These are phyloP conservation scores for Dissoconium aciculare DNA, from an alignment of 2,329 filamentous ascomycete genomes.

Conservation along the genomic window DNA sequence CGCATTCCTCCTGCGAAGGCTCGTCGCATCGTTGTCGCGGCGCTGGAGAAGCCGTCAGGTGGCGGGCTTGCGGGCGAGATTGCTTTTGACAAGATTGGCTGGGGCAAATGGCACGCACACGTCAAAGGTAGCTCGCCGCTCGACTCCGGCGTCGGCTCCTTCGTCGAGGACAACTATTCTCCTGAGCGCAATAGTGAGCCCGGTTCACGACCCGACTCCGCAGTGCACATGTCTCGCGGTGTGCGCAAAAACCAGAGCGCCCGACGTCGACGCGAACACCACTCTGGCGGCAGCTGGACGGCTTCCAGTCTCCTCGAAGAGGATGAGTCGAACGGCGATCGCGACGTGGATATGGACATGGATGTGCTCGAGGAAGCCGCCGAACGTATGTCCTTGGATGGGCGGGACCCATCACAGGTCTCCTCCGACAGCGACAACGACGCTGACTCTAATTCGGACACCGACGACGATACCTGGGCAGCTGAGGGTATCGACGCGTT, in stretches of 20 bases:
- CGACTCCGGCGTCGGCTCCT: slow-evolving; percentile 26
- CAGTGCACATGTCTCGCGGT: slow-evolving; percentile 18
- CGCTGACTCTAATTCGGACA: slow-evolving; percentile 44
- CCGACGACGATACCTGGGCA: slow-evolving; percentile 94
- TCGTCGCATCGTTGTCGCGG: slow-evolving; percentile 78
- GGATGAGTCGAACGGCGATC: slow-evolving; percentile 35
- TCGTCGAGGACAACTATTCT: slow-evolving; percentile 26
- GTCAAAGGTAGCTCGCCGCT: slow-evolving; percentile 39
- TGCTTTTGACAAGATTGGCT: slow-evolving; percentile 88
- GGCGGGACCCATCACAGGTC: slow-evolving; percentile 43
- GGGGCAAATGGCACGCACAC: slow-evolving; percentile 88
- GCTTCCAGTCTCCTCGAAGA: slow-evolving; percentile 55
- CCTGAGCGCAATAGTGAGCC: slow-evolving; percentile 37
- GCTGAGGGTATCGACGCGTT: slow-evolving; percentile 75
- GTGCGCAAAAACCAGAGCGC: slow-evolving; percentile 7
- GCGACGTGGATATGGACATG: slow-evolving; percentile 37
- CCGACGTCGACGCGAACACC: slow-evolving; percentile 8
- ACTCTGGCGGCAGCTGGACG: slow-evolving; percentile 45
- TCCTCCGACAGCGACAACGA: slow-evolving; percentile 33
- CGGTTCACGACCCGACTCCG: slow-evolving; percentile 22
- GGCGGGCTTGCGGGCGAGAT: slow-evolving; percentile 52
- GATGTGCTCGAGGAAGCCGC: slow-evolving; percentile 70
- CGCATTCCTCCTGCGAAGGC: slow-evolving; percentile 81
- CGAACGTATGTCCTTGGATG: slow-evolving; percentile 85
- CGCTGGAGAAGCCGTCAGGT: slow-evolving; percentile 63